Percentiles rank a stretch among this genome's conserved stretches.
Evolutionary conservation across 345 rosid species (phyloP).

Genomic region (Sisymbrium altissimum): DNA sequence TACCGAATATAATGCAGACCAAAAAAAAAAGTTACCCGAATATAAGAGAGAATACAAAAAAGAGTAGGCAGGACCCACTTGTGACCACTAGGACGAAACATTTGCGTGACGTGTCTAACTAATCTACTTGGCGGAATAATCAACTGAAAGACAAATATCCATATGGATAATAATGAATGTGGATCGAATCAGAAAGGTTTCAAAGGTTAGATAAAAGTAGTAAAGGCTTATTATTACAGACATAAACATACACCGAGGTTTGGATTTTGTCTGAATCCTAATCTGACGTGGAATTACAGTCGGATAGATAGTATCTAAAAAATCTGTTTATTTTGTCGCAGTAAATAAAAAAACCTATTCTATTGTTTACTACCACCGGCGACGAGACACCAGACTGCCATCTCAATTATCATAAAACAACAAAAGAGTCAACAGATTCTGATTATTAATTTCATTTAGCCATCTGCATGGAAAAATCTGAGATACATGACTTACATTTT

Average conservation of each 20-base stretch:
- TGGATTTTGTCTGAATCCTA: no score
- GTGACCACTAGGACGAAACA: constrained; percentile 13
- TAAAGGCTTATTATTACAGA: background rate
- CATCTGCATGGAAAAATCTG: constrained; percentile 15
- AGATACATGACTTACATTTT: constrained; percentile 8
- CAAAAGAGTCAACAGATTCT: constrained; percentile 30
- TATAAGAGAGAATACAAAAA: background rate
- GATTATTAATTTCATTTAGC: constrained; percentile 7
- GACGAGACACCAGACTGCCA: constrained; percentile 5
- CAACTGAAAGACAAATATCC: constrained; percentile 15
- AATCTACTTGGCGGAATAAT: constrained; percentile 25
- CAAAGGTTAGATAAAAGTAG: background rate
- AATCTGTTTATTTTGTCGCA: background rate
- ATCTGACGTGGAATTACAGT: no score
- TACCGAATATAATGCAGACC: background rate
- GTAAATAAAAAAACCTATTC: background rate
- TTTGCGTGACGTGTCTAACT: constrained; percentile 28
- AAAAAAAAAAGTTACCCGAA: no score
- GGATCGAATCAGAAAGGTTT: constrained; percentile 6
- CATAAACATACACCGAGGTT: background rate
- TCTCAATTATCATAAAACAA: constrained; percentile 28
- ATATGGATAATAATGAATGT: background rate
- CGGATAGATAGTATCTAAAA: no score
- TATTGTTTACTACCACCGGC: background rate
- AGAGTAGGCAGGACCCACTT: background rate